Conservation (phyloP, 257 asterid genomes). For the Forsythia viridissima region DNA sequence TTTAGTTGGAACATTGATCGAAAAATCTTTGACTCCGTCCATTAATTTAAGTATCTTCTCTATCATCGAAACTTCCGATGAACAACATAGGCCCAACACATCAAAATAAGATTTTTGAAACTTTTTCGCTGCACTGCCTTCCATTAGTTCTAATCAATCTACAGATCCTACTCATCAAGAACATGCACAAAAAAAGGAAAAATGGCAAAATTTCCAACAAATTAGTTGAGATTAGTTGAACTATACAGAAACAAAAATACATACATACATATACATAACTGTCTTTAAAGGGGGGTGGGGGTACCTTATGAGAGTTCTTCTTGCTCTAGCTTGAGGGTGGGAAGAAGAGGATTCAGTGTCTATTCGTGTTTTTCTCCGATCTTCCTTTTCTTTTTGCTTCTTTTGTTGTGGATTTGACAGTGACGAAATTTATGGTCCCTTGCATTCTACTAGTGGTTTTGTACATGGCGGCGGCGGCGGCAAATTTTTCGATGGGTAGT, state of each 20-base stretch:
- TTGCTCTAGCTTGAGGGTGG: neutral
- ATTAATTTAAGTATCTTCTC: constrained; percentile 60
- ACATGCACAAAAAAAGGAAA: neutral
- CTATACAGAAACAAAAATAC: neutral
- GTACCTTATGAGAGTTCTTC: neutral
- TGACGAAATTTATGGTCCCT: too few relatives aligned
- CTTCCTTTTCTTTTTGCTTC: too few relatives aligned
- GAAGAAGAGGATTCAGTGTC: neutral
- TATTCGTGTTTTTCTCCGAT: too few relatives aligned
- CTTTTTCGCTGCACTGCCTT: constrained; percentile 15
- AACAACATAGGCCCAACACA: constrained; percentile 77
- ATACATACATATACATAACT: neutral
- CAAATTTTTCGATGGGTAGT: too few relatives aligned
- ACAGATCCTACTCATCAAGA: neutral
- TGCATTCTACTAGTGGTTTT: too few relatives aligned
- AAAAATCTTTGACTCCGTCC: constrained; percentile 64
- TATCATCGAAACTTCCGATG: constrained; percentile 58
- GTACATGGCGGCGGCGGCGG: too few relatives aligned
- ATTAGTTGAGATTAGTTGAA: neutral
- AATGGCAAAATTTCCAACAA: neutral
- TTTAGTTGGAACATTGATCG: constrained; percentile 63
- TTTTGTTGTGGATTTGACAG: too few relatives aligned
- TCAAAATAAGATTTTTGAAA: constrained; percentile 81
- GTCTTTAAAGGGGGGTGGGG: neutral
- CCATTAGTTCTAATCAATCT: neutral